Percentiles rank a stretch among this genome's conserved stretches.
These are phyloP conservation scores for Cladobotryum mycophilum DNA, from an alignment of 2,329 filamentous ascomycete genomes.

Conservation along the genomic window DNA sequence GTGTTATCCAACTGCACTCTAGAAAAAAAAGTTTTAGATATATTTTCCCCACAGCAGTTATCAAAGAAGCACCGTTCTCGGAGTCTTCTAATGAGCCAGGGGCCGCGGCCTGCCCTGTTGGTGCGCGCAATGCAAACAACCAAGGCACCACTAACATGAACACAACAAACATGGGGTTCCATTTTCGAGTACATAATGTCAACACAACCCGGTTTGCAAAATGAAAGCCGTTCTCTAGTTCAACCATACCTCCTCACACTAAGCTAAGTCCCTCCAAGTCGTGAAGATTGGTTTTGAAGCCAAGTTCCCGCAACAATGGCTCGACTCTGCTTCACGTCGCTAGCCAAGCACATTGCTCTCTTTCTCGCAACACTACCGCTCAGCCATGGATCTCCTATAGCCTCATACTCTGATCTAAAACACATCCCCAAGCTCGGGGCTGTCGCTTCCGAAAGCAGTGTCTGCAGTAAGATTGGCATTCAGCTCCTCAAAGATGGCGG, in stretches of 20 bases:
- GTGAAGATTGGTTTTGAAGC: neutral
- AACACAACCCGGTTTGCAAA: no score
- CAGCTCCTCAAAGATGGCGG: slow-evolving; percentile 52
- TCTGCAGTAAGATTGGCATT: slow-evolving; percentile 55
- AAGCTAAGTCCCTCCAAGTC: neutral
- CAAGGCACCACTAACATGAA: no score
- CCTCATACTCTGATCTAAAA: neutral
- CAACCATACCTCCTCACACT: neutral
- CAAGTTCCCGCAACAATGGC: neutral
- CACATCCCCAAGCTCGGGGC: slow-evolving; percentile 39
- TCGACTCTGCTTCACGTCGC: slow-evolving; percentile 2
- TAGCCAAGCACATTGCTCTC: neutral
- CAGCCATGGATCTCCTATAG: slow-evolving; percentile 1
- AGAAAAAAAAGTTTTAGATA: no score
- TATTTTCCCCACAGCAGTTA: no score
- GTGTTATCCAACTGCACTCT: no score
- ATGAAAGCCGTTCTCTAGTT: no score
- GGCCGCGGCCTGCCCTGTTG: no score
- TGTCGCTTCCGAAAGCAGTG: slow-evolving; percentile 52
- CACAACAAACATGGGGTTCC: neutral
- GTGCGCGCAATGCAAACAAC: no score
- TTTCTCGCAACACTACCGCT: neutral
- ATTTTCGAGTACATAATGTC: no score
- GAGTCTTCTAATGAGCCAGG: no score
- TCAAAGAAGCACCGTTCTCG: no score